Base-by-base conservation (phyloP, 352 stramenopile species). In the Phytophthora fragariae region DNA sequence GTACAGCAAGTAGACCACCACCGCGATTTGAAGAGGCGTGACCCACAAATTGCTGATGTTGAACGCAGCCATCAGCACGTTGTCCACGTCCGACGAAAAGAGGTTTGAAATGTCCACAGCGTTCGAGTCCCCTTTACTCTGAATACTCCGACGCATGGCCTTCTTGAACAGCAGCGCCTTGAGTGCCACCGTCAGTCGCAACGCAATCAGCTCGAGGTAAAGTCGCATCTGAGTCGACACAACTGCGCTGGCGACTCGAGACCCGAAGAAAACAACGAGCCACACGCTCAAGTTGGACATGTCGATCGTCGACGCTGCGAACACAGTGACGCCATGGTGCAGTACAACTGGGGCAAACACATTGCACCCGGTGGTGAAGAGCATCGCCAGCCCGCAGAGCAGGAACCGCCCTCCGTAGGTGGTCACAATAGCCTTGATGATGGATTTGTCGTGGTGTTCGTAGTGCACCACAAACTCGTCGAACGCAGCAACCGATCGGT, bases 21-120 rank as follows among this genome's bases (percentile, higher is more conserved):
- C 68, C 0, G 15, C 46, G 41, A 87, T 82, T 37, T 90, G 79
- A 5, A 88, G 56, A 5, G 83, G 77, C 52, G 86, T 55, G 24
- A 89, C 70, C 81, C 79, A 89, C 0, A 90, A 7, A 53, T 62
- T 77, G 68, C 94, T 92, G 37, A 64, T 62, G 50, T 73, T 76
- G 44, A 69, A 68, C 70, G 72, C 72, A 1, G 75, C 84, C 6
- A 44, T 68, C 35, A 90, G 31, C 6, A 90, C 27, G 41, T 80
- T 86, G 37, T 94, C 76, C 1, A 93, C 84, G 76, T 99, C 96
- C 41, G 98, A 92, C 3, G 89, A 93, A 68, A 98, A 97, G 10
- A 99, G 81, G 63, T 98, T 99, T 4, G 91, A 86, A 37, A 99
- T 93, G 73, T 98, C 92, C 33, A 79, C 72, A 2, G 68, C 37